A percentile compares a stretch with the other conserved stretches of the same genome.
phyloP scores from a whole-genome alignment of 2,329 filamentous ascomycete species.

The Aspergillus intermedius region DNA sequence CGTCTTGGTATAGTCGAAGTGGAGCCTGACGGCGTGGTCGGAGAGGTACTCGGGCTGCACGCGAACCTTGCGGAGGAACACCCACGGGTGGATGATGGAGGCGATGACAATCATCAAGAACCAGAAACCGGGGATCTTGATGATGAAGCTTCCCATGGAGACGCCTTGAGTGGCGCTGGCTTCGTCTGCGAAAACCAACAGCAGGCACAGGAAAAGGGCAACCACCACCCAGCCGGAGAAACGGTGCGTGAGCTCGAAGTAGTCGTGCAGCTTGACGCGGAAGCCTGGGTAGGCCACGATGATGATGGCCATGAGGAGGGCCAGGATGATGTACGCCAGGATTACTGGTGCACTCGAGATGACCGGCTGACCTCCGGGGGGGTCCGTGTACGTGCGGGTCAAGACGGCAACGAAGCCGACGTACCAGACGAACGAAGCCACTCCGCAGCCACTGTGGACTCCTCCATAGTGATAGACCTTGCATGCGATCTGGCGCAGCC shows the following conservation, averaged over 20 bases:
- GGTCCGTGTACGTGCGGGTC: conserved; percentile 27
- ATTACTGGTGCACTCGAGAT: conserved; percentile 39
- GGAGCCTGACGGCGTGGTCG: conserved; percentile 63
- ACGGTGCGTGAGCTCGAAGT: conserved; percentile 65
- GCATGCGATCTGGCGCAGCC: conserved; percentile 40
- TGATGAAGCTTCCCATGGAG: conserved; percentile 34
- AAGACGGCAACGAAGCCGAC: conserved; percentile 30
- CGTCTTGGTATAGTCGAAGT: conserved; percentile 59
- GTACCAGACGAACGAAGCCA: conserved; percentile 46
- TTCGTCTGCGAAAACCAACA: conserved; percentile 49
- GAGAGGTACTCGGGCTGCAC: conserved; percentile 64
- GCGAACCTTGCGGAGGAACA: conserved; percentile 60
- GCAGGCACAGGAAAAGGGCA: conserved; percentile 58
- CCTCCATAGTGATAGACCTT: conserved; percentile 52
- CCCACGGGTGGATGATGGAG: conserved; percentile 66
- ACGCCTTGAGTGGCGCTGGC: conserved; percentile 29
- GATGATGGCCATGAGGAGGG: conserved; percentile 55
- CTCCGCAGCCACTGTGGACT: conserved; percentile 47
- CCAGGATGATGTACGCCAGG: conserved; percentile 53
- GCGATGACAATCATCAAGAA: conserved; percentile 58
- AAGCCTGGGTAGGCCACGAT: conserved; percentile 58
- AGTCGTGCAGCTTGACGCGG: conserved; percentile 58
- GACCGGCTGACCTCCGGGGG: conserved; percentile 8
- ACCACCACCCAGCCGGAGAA: conserved; percentile 67
- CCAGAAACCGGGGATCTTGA: conserved; percentile 57